Evolutionary conservation across 1,139 yeast genomes (phyloP), one percentile per base, ranked within the genome.

Genomic region (Suhomyces choctaworum): DNA sequence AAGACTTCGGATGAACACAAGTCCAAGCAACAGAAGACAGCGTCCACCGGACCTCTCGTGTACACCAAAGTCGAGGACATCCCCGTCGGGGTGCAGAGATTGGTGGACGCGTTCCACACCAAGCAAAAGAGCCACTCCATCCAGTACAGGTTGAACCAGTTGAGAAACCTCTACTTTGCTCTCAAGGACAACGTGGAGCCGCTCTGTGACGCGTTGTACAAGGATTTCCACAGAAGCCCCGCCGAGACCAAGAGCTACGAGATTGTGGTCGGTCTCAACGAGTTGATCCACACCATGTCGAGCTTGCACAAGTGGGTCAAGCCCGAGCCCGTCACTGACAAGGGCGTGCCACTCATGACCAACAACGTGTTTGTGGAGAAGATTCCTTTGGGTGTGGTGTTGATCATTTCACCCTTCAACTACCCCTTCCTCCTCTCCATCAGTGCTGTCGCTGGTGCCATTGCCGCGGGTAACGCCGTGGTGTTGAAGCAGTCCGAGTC

Each of bases 391-490:
- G 97, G 97, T 2, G 76, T 79, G 4, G 85, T 85, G 2, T 70
- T 89, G 45, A 68, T 90, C 37, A 78, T 89, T 36, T 66, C 89
- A 1, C 96, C 97, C 0, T 90, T 86, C 75, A 90, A 90, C 62
- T 92, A 83, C 58, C 98, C 98, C 1, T 59, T 86, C 35, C 46
- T 76, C 27, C 65, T 90, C 45, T 54, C 87, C 0, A 46, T 89
- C 16, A 68, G 77, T 11, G 89, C 97, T 0, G 54, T 90, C 13
- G 71, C 81, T 25, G 88, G 88, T 20, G 96, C 96, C 1, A 66
- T 92, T 49, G 89, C 96, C 2, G 89, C 84, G 14, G 97, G 97
- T 15, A 90, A 90, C 58, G 72, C 82, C 6, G 94, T 86, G 17
- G 79, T 86, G 16, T 65, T 85, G 52, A 90, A 90, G 58, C 95